Percentiles rank a stretch among this genome's conserved stretches.
phyloP scores from a whole-genome alignment of 495 filamentous ascomycete genomes.

The Penicillium cataractarum region DNA sequence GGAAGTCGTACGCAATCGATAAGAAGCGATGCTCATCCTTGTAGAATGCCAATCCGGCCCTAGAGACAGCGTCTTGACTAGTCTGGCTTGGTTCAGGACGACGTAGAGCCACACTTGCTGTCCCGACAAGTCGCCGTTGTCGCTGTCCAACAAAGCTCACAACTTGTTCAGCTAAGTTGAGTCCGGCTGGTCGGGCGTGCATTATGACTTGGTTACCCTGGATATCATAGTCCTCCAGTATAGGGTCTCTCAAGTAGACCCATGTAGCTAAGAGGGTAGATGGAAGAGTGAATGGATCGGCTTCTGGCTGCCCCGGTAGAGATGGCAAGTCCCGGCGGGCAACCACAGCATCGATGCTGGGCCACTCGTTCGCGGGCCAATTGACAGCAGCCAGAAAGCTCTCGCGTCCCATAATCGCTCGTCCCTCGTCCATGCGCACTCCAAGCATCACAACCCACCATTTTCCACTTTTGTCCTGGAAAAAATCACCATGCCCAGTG shows the following conservation, averaged over 20 bases:
- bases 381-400: constrained; percentile 56
- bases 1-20: constrained; percentile 10
- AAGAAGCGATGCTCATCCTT: constrained; percentile 27
- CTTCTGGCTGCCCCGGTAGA: background rate
- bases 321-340: background rate
- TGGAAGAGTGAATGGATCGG: background rate
- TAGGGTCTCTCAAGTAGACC: constrained; percentile 17
- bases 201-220: background rate
- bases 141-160: constrained; percentile 14
- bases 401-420: constrained; percentile 64
- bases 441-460: constrained; percentile 60
- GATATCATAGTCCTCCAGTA: constrained; percentile 8
- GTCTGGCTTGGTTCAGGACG: background rate
- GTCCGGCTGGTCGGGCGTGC: background rate
- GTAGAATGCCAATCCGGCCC: constrained; percentile 20
- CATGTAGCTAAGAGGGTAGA: background rate
- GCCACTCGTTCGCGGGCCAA: constrained; percentile 46
- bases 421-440: constrained; percentile 41
- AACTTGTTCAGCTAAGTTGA: background rate
- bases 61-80: background rate
- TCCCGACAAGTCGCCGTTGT: constrained; percentile 12
- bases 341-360: constrained; percentile 33
- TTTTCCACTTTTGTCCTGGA: constrained; percentile 50
- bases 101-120: constrained; percentile 1
- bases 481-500: constrained; percentile 31